phyloP scores from a whole-genome alignment of 2,329 filamentous ascomycete genomes.

The Claviceps maximensis region DNA sequence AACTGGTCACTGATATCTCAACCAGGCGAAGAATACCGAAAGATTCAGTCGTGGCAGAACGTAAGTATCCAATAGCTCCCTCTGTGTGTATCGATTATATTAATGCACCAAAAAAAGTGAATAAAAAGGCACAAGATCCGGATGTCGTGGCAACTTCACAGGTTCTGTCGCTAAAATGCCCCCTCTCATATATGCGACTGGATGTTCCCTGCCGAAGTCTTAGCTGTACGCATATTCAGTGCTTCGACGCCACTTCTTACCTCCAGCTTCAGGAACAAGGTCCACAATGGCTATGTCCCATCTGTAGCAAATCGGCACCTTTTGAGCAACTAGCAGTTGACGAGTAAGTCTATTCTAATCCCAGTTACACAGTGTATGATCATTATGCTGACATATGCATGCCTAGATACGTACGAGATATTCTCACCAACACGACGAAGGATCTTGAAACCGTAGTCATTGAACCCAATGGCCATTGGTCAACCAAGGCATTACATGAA shows the following conservation, averaged over 20 bases:
- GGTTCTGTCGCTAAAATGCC: slow-evolving; percentile 84
- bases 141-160: slow-evolving; percentile 84
- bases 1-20: slow-evolving; percentile 56
- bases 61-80: slow-evolving; percentile 36
- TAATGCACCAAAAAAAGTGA: slow-evolving; percentile 39
- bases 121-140: slow-evolving; percentile 66
- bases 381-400: slow-evolving; percentile 2
- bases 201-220: slow-evolving; percentile 65
- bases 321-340: slow-evolving; percentile 80
- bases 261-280: slow-evolving; percentile 91
- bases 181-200: slow-evolving; percentile 75
- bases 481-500: slow-evolving; percentile 23
- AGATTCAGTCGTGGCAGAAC: slow-evolving; percentile 68
- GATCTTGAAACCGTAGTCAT: slow-evolving; percentile 77
- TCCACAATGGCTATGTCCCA: slow-evolving; percentile 90
- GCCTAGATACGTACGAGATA: slow-evolving; percentile 70
- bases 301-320: slow-evolving; percentile 72
- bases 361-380: background rate
- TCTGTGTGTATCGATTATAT: background rate
- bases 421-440: slow-evolving; percentile 58
- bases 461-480: slow-evolving; percentile 76
- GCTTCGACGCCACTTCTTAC: slow-evolving; percentile 88
- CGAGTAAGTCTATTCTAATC: slow-evolving; percentile 42
- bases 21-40: slow-evolving; percentile 62
- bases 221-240: slow-evolving; percentile 79